These are phyloP conservation scores for Cunninghamia lanceolata DNA, from an alignment of 75 land plant species.

Conservation along the genomic window DNA sequence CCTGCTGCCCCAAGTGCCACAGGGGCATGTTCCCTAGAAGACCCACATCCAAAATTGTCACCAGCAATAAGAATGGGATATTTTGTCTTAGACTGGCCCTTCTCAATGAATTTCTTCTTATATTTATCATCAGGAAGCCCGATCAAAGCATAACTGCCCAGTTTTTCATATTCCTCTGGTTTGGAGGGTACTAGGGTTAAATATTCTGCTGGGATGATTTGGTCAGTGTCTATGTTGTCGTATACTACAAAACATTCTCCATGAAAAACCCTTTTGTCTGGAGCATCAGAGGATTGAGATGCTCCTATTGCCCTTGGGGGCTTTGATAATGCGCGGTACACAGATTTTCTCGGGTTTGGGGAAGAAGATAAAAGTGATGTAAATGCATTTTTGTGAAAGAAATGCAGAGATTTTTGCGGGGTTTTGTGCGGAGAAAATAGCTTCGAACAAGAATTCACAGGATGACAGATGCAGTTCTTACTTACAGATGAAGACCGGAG, in stretches of 20 bases:
- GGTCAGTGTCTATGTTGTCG: slow-evolving; percentile 98
- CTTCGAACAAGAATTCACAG: not conserved
- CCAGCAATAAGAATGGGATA: slow-evolving; percentile 80
- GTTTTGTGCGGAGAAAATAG: not conserved
- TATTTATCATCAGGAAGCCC: slow-evolving; percentile 66
- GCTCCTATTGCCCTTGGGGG: slow-evolving; percentile 1
- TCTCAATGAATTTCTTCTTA: slow-evolving; percentile 53
- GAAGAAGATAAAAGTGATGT: not conserved
- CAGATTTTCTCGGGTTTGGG: not conserved
- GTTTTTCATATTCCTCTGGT: slow-evolving; percentile 91
- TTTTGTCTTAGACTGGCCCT: slow-evolving; percentile 43
- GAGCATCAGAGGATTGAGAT: not conserved
- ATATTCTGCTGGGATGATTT: slow-evolving; percentile 97
- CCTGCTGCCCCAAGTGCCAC: slow-evolving; percentile 98
- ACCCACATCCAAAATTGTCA: slow-evolving; percentile 94
- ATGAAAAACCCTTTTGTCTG: slow-evolving; percentile 38
- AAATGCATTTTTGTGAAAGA: not conserved
- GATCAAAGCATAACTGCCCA: slow-evolving; percentile 77
- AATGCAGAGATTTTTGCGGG: not conserved
- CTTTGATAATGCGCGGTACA: not conserved
- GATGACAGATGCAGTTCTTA: not conserved
- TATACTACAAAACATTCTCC: slow-evolving; percentile 86
- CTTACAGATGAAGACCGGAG: not conserved
- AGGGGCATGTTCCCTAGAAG: slow-evolving; percentile 98
- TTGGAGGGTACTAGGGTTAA: slow-evolving; percentile 94